A percentile compares a stretch with the other conserved stretches of the same genome.
phyloP scores from a whole-genome alignment of 2,329 filamentous ascomycete species.

The Fusarium sp. region DNA sequence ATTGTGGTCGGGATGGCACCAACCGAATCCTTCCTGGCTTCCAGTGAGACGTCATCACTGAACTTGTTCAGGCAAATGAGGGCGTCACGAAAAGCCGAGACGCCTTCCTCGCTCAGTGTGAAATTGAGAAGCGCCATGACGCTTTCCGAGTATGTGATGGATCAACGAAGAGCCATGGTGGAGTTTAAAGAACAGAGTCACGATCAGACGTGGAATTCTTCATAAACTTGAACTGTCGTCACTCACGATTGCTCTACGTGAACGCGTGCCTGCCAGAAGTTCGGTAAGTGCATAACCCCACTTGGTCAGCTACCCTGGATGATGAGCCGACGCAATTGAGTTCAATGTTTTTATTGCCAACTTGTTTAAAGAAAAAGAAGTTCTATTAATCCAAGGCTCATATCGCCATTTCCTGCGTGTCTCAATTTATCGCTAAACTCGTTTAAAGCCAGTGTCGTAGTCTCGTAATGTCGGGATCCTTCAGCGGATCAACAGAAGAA shows the following conservation, averaged over 20 bases:
- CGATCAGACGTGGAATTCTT: neutral
- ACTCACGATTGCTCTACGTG: constrained; percentile 8
- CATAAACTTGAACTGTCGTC: constrained; percentile 6
- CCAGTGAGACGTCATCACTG: constrained; percentile 78
- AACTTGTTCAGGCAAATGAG: constrained; percentile 80
- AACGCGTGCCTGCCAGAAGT: constrained; percentile 25
- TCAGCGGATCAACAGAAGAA: neutral
- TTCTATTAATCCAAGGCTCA: constrained; percentile 11
- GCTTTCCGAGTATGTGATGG: neutral
- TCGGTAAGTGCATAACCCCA: constrained; percentile 7
- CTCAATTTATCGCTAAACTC: constrained; percentile 14
- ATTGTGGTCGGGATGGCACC: neutral
- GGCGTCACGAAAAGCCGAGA: constrained; percentile 73
- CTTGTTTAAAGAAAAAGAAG: neutral
- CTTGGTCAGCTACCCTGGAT: constrained; percentile 21
- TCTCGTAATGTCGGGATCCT: constrained; percentile 11
- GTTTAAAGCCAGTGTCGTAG: constrained; percentile 12
- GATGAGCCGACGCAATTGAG: neutral
- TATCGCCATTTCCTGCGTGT: constrained; percentile 2
- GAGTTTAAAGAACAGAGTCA: neutral
- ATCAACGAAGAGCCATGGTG: neutral
- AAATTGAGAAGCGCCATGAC: constrained; percentile 72
- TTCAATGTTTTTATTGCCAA: neutral
- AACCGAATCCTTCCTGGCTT: constrained; percentile 73
- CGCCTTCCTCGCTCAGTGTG: constrained; percentile 75